A percentile compares a stretch with the other conserved stretches of the same genome.
Evolutionary conservation across 2,329 filamentous ascomycete genomes (phyloP).

Genomic region (Scorias spongiosa): DNA sequence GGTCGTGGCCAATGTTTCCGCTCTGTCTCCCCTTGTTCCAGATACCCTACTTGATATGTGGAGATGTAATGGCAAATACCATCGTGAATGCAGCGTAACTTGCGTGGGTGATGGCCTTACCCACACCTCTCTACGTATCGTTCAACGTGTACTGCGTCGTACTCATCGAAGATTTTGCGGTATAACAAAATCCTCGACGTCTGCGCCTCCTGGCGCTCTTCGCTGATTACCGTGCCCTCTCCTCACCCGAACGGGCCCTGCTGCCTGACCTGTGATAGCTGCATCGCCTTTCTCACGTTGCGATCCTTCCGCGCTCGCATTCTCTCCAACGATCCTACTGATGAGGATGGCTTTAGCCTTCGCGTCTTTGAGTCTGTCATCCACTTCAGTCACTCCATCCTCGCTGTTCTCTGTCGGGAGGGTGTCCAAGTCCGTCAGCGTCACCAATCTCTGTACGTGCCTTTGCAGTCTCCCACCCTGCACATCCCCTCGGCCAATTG

Average conservation of each 20-base stretch:
- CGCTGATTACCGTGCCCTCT: slow-evolving; percentile 4
- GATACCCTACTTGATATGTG: no score
- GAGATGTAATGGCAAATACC: no score
- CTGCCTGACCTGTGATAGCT: no score
- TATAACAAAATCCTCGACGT: slow-evolving; percentile 25
- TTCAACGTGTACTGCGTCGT: neutral
- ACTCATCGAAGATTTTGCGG: slow-evolving; percentile 1
- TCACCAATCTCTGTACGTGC: slow-evolving; percentile 61
- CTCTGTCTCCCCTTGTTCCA: no score
- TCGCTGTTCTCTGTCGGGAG: slow-evolving; percentile 72
- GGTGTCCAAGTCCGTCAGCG: slow-evolving; percentile 63
- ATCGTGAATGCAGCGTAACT: no score
- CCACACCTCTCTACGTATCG: no score
- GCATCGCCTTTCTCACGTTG: neutral
- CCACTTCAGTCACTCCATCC: slow-evolving; percentile 78
- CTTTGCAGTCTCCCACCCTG: slow-evolving; percentile 53
- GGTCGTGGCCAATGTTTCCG: no score
- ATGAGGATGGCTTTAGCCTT: slow-evolving; percentile 74
- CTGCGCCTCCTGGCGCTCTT: slow-evolving; percentile 8
- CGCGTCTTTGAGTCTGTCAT: slow-evolving; percentile 73
- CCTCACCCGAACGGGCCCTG: slow-evolving; percentile 1
- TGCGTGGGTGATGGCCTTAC: no score
- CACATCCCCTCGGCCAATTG: slow-evolving; percentile 12
- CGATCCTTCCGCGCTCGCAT: slow-evolving; percentile 5
- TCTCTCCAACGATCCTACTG: slow-evolving; percentile 49